Base-by-base conservation (phyloP, 1,139 yeast genomes). In the Kluyveromyces marxianus region DNA sequence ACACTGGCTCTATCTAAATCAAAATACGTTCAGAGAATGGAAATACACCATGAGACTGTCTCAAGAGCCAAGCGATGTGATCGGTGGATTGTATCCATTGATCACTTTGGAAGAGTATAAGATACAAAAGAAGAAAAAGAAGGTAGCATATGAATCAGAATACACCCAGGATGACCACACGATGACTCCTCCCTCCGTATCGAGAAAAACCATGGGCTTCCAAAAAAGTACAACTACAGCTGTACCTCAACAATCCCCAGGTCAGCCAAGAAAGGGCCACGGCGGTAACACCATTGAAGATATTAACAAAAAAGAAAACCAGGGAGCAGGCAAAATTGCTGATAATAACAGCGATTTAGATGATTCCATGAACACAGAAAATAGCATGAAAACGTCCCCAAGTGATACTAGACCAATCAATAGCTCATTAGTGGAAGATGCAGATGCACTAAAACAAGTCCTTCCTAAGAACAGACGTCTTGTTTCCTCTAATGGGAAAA, bases 1-100 rank as follows among this genome's bases (percentile, higher is more conserved):
- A 63, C 98, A 92, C 68, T 92, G 98, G 98, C 73, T 92, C 46
- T 94, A 92, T 61, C 76, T 92, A 55, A 96, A 92, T 64, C 98
- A 92, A 66, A 84, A 89, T 63, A 96, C 89, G 56, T 92, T 92
- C 66, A 76, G 97, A 57, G 96, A 89, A 57, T 92, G 98, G 97
- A 78, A 90, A 63, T 85, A 83, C 58, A 89, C 97, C 5, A 89
- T 87, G 96, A 48, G 88, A 83, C 54, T 79, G 72, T 56, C 68
- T 74, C 41, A 60, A 35, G 60, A 55, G 39, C 83, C 96, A 1
- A 87, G 86, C 53, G 79, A 74, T 32, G 70, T 78, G 36, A 79
- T 90, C 48, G 94, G 94, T 5, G 96, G 95, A 0, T 77, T 82
- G 54, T 79, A 76, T 53, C 78, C 95, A 1, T 71, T 92, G 53